Evolutionary conservation across 2,329 filamentous ascomycete species (phyloP), one percentile per base, ranked within the genome.

Genomic region (Lasiodiplodia sp.): DNA sequence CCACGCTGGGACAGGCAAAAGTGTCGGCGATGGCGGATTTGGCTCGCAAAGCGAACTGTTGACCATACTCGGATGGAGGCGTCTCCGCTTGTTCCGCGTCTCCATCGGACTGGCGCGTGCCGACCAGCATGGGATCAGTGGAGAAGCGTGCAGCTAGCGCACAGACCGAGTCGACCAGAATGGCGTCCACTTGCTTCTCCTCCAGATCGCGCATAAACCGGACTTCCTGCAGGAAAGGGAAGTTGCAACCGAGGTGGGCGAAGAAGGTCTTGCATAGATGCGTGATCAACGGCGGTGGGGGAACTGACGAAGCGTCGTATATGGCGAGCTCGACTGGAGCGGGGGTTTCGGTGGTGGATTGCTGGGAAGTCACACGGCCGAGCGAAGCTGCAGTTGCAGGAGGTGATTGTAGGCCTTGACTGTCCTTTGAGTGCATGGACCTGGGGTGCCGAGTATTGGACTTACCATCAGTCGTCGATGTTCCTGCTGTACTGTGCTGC

Each of bases 91-190:
- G 53, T 21, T 77, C 73, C 4, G 38, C 56, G 3, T 73, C 71
- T 4, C 63, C 68, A 2, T 76, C 75, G 49, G 74, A 73, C 84
- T 82, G 8, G 11, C 58, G 67, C 21, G 23, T 23, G 23, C 58
- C 51, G 83, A 82, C 71, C 68, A 89, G 74, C 57, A 88, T 74
- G 10, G 86, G 82, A 72, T 88, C 85, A 2, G 81, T 84, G 0
- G 92, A 96, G 78, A 97, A 97, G 10, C 93, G 86, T 7, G 93
- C 92, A 37, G 92, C 90, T 57, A 97, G 80, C 4, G 92, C 91
- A 75, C 94, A 97, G 16, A 97, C 90, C 5, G 93, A 91, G 78
- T 97, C 93, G 2, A 97, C 93, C 0, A 97, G 83, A 71, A 97
- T 96, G 0, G 92, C 88, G 74, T 96, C 93, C 7, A 94, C 87